Base-by-base conservation (phyloP, 208 protist genomes). In the Wallacemonas sp. region DNA sequence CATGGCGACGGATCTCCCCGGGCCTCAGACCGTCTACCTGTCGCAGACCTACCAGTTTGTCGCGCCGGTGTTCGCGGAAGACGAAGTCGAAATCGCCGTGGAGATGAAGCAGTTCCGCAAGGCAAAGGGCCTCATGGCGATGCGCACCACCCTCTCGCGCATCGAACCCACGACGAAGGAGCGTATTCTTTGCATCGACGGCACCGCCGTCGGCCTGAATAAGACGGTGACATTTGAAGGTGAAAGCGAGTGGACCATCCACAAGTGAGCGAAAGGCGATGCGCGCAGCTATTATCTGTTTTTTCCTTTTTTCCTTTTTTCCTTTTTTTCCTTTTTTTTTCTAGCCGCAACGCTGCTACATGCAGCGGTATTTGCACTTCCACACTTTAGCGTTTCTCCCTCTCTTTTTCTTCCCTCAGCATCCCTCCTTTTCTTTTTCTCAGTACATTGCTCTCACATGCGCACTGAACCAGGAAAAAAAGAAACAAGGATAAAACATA, bases 1-100 rank as follows among this genome's bases (percentile, higher is more conserved):
- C 2, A 84, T 96, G 74, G 93, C 87, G 10, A 86, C 79, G 1
- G 74, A 92, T 46, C 45, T 97, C 16, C 93, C 91, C 10, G 93
- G 93, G 0, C 82, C 86, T 12, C 81, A 91, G 33, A 92, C 90
- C 5, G 77, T 97, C 25, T 97, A 96, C 55, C 48, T 97, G 18
- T 92, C 80, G n/a, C 93, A 97, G 64, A 85, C 72, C 29, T 71
- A 96, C 22, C 67, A 66, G 20, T 97, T 96, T 57, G 46, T 76
- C 0, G 77, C 77, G 8, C 93, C 93, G 12, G 66, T 95, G 10
- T 89, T 95, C 67, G 83, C 90, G 0, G 87, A 86, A 5, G 88
- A 97, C 41, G 81, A 91, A 39, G 73, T 97, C 14, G 79, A 86
- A 48, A 82, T 91, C 20, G 67, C 70, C 5, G 83, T 93, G 7